A percentile compares a stretch with the other conserved stretches of the same genome.
Conservation (phyloP, 2,329 filamentous ascomycete genomes). For the Clonostachys rosea region DNA sequence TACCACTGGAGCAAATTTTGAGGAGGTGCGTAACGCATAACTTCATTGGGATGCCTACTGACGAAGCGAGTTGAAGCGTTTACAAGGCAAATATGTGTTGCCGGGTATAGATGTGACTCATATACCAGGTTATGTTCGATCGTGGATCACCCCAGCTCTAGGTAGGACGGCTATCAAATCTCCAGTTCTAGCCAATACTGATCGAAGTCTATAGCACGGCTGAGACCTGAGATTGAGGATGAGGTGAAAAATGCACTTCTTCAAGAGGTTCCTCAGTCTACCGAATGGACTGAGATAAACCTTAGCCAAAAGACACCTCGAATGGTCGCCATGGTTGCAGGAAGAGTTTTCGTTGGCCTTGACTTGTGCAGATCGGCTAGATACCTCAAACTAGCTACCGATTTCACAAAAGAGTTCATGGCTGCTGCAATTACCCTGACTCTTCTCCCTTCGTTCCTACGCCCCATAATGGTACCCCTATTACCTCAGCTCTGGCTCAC, state of each 20-base stretch:
- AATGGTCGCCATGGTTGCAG: slow-evolving; percentile 39
- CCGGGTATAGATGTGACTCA: no score
- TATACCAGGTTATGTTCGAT: no score
- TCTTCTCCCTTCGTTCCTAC: slow-evolving; percentile 18
- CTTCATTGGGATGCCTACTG: no score
- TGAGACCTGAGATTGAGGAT: slow-evolving; percentile 4
- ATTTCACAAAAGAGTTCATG: slow-evolving; percentile 38
- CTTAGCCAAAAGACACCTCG: slow-evolving; percentile 33
- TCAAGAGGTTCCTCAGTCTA: slow-evolving; percentile 23
- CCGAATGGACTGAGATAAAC: slow-evolving; percentile 34
- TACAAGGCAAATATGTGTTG: no score
- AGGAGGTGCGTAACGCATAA: no score
- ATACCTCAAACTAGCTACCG: slow-evolving; percentile 39
- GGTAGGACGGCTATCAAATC: no score
- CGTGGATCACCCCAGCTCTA: no score
- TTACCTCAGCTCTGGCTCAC: slow-evolving; percentile 27
- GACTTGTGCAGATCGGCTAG: slow-evolving; percentile 36
- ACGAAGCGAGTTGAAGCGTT: no score
- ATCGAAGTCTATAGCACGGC: no score
- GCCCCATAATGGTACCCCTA: slow-evolving; percentile 20
- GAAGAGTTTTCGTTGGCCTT: slow-evolving; percentile 39
- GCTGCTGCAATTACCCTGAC: slow-evolving; percentile 20
- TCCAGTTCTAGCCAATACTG: no score
- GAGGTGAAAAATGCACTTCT: slow-evolving; percentile 27
- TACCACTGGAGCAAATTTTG: no score